Percentiles rank a stretch among this genome's conserved stretches.
These are phyloP conservation scores for Apiotrichum sp. DNA, from an alignment of 1,284 basidiomycete genomes.

Conservation along the genomic window DNA sequence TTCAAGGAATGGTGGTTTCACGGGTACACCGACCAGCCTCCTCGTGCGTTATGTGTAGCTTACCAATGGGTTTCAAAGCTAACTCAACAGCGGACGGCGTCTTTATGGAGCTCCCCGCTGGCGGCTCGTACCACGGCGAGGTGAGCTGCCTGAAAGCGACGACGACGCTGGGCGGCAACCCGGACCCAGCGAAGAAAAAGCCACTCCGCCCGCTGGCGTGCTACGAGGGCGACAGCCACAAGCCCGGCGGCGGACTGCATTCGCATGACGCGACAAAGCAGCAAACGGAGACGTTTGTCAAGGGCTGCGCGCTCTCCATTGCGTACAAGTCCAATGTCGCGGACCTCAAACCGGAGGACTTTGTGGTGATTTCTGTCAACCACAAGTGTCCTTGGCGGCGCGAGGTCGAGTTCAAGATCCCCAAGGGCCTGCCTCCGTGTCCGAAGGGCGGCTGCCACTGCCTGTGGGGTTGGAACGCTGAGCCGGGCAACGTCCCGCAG, in stretches of 20 bases:
- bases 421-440: slow-evolving; percentile 54
- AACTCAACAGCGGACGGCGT: slow-evolving; percentile 15
- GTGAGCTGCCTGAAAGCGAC: slow-evolving; percentile 34
- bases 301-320: slow-evolving; percentile 45
- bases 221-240: not conserved
- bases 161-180: slow-evolving; percentile 16
- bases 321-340: slow-evolving; percentile 58
- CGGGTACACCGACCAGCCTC: slow-evolving; percentile 28
- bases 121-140: slow-evolving; percentile 34
- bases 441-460: too few relatives aligned
- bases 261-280: not conserved
- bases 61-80: not conserved
- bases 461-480: slow-evolving; percentile 56
- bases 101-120: slow-evolving; percentile 39
- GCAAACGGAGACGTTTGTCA: not conserved
- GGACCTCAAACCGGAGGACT: slow-evolving; percentile 58
- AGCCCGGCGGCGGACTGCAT: not conserved
- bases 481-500: slow-evolving; percentile 52
- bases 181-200: not conserved
- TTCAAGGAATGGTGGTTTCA: slow-evolving; percentile 67
- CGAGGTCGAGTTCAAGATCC: slow-evolving; percentile 59
- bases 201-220: not conserved
- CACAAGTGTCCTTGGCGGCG: slow-evolving; percentile 64
- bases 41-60: not conserved
- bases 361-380: slow-evolving; percentile 64